Conservation (phyloP, 139 green algal genomes). For the Chlorella vulgaris region DNA sequence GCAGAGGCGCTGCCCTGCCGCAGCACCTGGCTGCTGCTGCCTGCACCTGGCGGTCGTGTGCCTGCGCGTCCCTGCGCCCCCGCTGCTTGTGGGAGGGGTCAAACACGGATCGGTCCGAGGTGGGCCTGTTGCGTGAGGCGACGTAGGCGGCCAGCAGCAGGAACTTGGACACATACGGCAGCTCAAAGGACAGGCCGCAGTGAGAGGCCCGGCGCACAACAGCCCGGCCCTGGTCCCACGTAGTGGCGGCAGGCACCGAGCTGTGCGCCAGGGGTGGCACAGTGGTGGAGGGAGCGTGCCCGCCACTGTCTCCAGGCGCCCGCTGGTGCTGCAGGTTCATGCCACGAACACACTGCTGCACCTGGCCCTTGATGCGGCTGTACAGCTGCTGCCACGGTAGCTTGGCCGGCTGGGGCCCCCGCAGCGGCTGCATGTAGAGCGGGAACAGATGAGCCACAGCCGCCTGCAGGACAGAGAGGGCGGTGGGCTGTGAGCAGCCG, state of each 20-base stretch:
- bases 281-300: too few species aligned
- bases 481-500: neutral
- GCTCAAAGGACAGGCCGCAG: slow-evolving; percentile 47
- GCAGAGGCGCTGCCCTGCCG: too few species aligned
- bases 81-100: slow-evolving; percentile 29
- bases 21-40: neutral
- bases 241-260: neutral
- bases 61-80: slow-evolving; percentile 31
- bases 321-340: neutral
- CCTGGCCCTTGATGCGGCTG: slow-evolving; percentile 14
- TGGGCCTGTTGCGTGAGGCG: slow-evolving; percentile 60
- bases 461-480: neutral
- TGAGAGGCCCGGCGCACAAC: neutral
- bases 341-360: slow-evolving; percentile 7
- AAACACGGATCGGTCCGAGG: slow-evolving; percentile 58
- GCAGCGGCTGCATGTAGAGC: slow-evolving; percentile 39
- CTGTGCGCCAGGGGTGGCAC: neutral
- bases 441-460: slow-evolving; percentile 25
- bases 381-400: neutral
- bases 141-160: slow-evolving; percentile 65
- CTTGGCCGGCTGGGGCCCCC: slow-evolving; percentile 21
- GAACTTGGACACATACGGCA: slow-evolving; percentile 57
- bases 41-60: slow-evolving; percentile 44
- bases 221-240: neutral
- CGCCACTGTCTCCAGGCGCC: neutral